phyloP scores from a whole-genome alignment of 352 stramenopile genomes.

The Salisapilia sapeloensis region DNA sequence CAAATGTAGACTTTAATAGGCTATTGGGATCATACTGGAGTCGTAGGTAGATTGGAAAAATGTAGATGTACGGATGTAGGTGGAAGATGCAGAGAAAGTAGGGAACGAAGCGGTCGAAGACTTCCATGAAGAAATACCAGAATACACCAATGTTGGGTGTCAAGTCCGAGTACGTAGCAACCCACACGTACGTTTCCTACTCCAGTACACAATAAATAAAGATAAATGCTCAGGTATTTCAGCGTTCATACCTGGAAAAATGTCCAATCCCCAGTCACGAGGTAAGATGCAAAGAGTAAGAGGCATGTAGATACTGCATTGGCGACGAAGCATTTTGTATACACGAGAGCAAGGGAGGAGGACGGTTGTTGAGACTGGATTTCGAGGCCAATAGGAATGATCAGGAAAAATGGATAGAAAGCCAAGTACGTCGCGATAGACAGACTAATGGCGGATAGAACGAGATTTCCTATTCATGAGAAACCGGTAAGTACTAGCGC shows the following conservation, averaged over 20 bases:
- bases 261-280: slow-evolving; percentile 29
- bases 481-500: slow-evolving; percentile 1
- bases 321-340: no score
- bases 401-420: slow-evolving; percentile 49
- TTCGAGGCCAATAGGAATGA: slow-evolving; percentile 36
- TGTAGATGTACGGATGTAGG: slow-evolving; percentile 64
- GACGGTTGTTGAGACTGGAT: no score
- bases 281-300: slow-evolving; percentile 1
- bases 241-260: slow-evolving; percentile 31
- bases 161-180: slow-evolving; percentile 63
- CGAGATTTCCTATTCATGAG: slow-evolving; percentile 13
- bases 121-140: slow-evolving; percentile 83
- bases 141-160: slow-evolving; percentile 75
- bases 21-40: slow-evolving; percentile 22
- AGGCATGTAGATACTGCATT: neutral
- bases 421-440: slow-evolving; percentile 48
- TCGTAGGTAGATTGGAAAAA: slow-evolving; percentile 58
- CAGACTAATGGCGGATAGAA: slow-evolving; percentile 25
- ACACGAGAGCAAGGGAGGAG: no score
- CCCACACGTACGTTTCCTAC: slow-evolving; percentile 69
- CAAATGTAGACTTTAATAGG: neutral
- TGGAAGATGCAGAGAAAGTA: slow-evolving; percentile 77
- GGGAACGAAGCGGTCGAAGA: slow-evolving; percentile 73
- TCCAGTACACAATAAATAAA: slow-evolving; percentile 1
- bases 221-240: neutral